Base-by-base conservation (phyloP, 225 moss, liverwort and hornwort species). In the Physcomitrium patens region DNA sequence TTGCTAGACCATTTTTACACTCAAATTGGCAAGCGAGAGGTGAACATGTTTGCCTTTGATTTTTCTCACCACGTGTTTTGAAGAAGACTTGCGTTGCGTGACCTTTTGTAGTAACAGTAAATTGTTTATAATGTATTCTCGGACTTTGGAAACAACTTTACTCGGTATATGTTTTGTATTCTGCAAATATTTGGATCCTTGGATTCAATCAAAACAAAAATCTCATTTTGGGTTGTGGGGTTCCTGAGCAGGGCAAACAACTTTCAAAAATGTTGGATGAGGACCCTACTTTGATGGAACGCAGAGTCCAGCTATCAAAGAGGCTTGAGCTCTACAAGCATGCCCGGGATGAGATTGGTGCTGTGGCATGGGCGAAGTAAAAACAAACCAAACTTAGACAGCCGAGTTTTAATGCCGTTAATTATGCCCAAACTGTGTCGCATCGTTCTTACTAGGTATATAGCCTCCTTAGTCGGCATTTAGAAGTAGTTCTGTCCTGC, bases 201-300 rank as follows among this genome's bases (percentile, higher is more conserved):
- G 31, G 4, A 37, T 7, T 37, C 4, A 37, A 37, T 4, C 2
- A 4, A 37, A 37, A 7, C 5, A 24, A 24, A 24, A 24, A 26
- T 73, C 11, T 60, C 13, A 16, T 43, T 67, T 0, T 58, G 54
- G n/a, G 17, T 59, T 9, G 5, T 20, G 8, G 44, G 67, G 53
- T 73, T 67, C 8, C 16, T 57, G 9, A 7, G 42, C 63, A 89
- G 84, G 87, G 87, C 9, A 89, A 89, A 77, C 89, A 87, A 31
- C 65, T 89, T 0, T 8, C 86, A 26, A 76, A 82, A 45, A 87
- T 89, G 87, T 50, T 89, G 70, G 84, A 89, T 61, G 87, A 89
- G 73, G 89, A 89, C 70, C 89, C 87, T 13, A 82, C 87, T 55
- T 73, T 89, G 73, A 89, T 89, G 89, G 89, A 89, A 67, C 87